Evolutionary conservation across 768 basidiomycete genomes (phyloP).

Genomic region (Mycena alexandri): DNA sequence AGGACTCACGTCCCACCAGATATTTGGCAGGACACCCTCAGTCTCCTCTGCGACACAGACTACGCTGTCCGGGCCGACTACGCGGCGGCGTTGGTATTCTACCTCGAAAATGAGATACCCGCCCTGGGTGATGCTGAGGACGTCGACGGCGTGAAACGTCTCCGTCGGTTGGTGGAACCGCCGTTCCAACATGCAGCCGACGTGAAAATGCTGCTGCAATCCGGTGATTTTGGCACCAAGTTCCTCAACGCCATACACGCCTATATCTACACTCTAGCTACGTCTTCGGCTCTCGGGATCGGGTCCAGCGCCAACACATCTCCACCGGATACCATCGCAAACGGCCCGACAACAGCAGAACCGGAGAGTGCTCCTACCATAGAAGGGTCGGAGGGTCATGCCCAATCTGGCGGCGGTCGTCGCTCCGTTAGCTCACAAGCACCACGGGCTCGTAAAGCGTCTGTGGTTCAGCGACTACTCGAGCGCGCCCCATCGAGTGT

Average conservation of each 20-base stretch:
- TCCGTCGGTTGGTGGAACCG: conserved; percentile 62
- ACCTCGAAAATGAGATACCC: conserved; percentile 81
- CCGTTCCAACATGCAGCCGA: conserved; percentile 60
- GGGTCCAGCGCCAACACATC: conserved; percentile 56
- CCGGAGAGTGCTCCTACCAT: conserved; percentile 37
- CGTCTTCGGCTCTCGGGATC: conserved; percentile 72
- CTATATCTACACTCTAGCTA: conserved; percentile 83
- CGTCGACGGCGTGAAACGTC: conserved; percentile 60
- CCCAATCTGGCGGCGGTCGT: conserved; percentile 54
- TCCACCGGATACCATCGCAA: conserved; percentile 50
- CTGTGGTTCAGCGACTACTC: conserved; percentile 65
- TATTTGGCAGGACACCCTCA: conserved; percentile 92
- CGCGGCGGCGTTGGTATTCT: conserved; percentile 77
- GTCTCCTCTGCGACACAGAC: conserved; percentile 84
- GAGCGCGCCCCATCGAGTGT: conserved; percentile 60
- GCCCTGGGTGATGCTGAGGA: conserved; percentile 67
- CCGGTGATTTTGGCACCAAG: conserved; percentile 72
- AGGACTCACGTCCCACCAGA: conserved; percentile 82
- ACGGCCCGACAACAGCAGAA: conserved; percentile 47
- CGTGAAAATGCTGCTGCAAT: conserved; percentile 61
- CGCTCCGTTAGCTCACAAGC: conserved; percentile 61
- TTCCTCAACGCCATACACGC: conserved; percentile 87
- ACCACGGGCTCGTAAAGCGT: conserved; percentile 69
- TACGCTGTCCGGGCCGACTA: conserved; percentile 86
- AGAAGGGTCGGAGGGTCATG: conserved; percentile 46